phyloP scores from a whole-genome alignment of 768 basidiomycete species.

The Candolleomyces efflorescens region DNA sequence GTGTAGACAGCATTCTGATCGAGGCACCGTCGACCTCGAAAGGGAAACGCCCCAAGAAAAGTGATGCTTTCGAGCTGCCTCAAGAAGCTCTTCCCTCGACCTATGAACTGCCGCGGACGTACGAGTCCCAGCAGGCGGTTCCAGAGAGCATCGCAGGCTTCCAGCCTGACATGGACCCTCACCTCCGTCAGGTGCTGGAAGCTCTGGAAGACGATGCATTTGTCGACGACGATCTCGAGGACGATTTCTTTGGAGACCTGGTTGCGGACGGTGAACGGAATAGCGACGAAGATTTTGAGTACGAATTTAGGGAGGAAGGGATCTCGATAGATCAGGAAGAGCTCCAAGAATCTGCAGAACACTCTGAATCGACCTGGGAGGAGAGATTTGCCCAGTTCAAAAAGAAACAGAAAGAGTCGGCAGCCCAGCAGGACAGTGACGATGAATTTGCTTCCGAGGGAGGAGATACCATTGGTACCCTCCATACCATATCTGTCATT shows the following conservation, averaged over 20 bases:
- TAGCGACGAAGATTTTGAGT: conserved; percentile 56
- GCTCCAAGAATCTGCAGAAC: conserved; percentile 12
- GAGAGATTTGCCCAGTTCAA: conserved; percentile 81
- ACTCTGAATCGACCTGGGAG: conserved; percentile 49
- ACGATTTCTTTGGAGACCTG: conserved; percentile 73
- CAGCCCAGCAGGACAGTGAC: conserved; percentile 34
- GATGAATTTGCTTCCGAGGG: conserved; percentile 62
- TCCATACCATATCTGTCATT: conserved; percentile 72
- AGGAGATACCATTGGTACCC: conserved; percentile 74
- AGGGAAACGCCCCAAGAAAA: conserved; percentile 25
- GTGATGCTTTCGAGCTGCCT: conserved; percentile 58
- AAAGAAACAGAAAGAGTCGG: conserved; percentile 48
- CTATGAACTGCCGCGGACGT: conserved; percentile 68
- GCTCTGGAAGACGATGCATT: conserved; percentile 97
- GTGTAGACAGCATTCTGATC: conserved; percentile 75
- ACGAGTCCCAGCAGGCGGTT: conserved; percentile 72
- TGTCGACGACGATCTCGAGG: conserved; percentile 70
- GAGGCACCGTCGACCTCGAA: conserved; percentile 58
- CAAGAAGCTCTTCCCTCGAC: conserved; percentile 69
- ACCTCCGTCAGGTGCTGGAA: conserved; percentile 87
- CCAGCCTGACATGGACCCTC: conserved; percentile 95
- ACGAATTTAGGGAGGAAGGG: conserved; percentile 61
- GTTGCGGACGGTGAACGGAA: conserved; percentile 68
- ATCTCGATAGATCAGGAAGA: conserved; percentile 11
- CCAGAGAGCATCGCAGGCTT: conserved; percentile 84